Evolutionary conservation across 495 filamentous ascomycete genomes (phyloP).

Genomic region (Aspergillus panamensis): DNA sequence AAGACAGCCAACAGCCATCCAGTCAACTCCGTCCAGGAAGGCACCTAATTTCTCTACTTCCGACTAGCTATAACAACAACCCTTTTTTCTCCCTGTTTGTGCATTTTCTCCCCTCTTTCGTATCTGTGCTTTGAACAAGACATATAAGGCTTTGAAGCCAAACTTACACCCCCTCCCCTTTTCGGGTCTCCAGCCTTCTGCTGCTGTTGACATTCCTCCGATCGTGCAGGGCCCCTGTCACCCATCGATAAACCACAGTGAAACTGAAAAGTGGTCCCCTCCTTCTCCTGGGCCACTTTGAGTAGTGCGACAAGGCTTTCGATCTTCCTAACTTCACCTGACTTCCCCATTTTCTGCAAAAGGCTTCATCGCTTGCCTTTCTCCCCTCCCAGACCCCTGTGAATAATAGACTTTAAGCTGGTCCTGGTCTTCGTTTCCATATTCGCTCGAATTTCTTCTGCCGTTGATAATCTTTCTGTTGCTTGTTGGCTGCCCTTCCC

Average conservation of each 20-base stretch:
- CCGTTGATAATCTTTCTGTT: constrained; percentile 8
- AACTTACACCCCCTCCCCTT: constrained; percentile 11
- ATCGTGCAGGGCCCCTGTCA: constrained; percentile 25
- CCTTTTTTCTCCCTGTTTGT: constrained; percentile 15
- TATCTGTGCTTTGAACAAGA: not conserved
- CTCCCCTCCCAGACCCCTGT: constrained; percentile 7
- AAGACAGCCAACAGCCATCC: constrained; percentile 9
- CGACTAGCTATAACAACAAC: not conserved
- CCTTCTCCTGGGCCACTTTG: constrained; percentile 6
- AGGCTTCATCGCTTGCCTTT: constrained; percentile 6
- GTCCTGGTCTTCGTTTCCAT: constrained; percentile 22
- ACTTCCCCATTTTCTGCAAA: constrained; percentile 11
- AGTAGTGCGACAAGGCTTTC: constrained; percentile 14
- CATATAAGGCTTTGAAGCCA: not conserved
- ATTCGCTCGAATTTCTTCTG: constrained; percentile 12
- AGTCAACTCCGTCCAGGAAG: not conserved
- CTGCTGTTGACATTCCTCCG: constrained; percentile 17
- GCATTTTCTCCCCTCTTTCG: constrained; percentile 5
- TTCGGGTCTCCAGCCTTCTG: constrained; percentile 10
- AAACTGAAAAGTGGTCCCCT: constrained; percentile 19
- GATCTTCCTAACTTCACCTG: constrained; percentile 9
- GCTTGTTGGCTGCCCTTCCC: not conserved
- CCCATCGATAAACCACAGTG: constrained; percentile 7
- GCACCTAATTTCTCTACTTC: not conserved
- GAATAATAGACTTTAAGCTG: constrained; percentile 23